Percentiles rank a stretch among this genome's conserved stretches.
These are phyloP conservation scores for Yarrowia deformans DNA, from an alignment of 805 yeast genomes.

Conservation along the genomic window DNA sequence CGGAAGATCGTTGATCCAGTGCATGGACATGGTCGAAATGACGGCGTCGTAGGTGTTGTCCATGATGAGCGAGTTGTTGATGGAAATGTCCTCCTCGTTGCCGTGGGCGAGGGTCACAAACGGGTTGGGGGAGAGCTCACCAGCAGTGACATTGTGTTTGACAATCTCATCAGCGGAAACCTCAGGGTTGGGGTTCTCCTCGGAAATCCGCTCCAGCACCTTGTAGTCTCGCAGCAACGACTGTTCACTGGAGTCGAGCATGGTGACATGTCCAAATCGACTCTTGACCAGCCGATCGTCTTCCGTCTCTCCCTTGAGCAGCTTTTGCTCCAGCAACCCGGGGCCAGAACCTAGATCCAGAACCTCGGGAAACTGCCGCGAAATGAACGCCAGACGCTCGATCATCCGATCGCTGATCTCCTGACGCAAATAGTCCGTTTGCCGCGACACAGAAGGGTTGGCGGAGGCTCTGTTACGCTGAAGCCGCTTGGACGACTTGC, in stretches of 20 bases:
- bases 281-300: conserved; percentile 62
- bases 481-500: conserved; percentile 64
- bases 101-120: conserved; percentile 55
- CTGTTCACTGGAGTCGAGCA: conserved; percentile 69
- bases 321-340: conserved; percentile 63
- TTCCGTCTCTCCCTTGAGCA: conserved; percentile 54
- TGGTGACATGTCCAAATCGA: conserved; percentile 61
- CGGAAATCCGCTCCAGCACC: neutral
- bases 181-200: neutral
- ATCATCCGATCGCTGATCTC: conserved; percentile 76
- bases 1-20: conserved; percentile 90
- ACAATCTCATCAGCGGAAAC: neutral
- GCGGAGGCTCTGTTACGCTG: conserved; percentile 65
- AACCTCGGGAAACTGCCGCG: conserved; percentile 64
- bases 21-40: conserved; percentile 73
- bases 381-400: conserved; percentile 76
- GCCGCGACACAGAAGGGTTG: conserved; percentile 57
- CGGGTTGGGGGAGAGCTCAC: conserved; percentile 49
- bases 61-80: conserved; percentile 48
- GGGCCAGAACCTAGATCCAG: conserved; percentile 78
- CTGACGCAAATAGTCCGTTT: conserved; percentile 74
- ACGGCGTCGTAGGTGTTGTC: conserved; percentile 70
- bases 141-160: neutral
- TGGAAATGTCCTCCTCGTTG: conserved; percentile 65
- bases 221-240: conserved; percentile 60